Evolutionary conservation across 768 basidiomycete species (phyloP), one percentile per base, ranked within the genome.

Genomic region (Rhodocollybia butyracea): DNA sequence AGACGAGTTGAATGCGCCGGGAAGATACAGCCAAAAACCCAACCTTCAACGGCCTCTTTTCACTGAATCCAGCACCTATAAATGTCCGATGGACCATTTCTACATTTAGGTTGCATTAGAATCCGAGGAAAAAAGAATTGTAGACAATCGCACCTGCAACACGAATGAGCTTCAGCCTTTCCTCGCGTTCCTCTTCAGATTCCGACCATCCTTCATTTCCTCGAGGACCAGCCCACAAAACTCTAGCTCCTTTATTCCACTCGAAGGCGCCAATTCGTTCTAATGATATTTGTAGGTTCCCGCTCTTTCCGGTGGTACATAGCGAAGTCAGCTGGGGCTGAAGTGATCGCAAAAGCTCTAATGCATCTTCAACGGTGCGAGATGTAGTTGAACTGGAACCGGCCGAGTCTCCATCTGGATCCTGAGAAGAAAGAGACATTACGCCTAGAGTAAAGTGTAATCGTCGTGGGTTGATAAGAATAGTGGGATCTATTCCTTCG

Each of bases 401-500:
- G 43, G 53, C 11, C 39, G 12, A 11, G 0, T 31, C 3, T 11
- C 21, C 7, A 13, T 12, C 5, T n/a, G n/a, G n/a, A n/a, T 11
- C 11, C n/a, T n/a, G n/a, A 40, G 43, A 17, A 5, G 41, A 34
- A 32, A 90, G 81, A 0, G 79, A 69, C 85, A 91, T 86, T 1
- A 89, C 87, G 1, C 88, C 89, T 2, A 91, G 70, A 0, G 89
- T 91, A 55, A 91, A 68, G 66, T 91, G 89, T 40, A 90, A 68
- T n/a, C 88, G 67, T 11, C 74, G 63, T 0, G 80, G 79, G 40
- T 78, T 73, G 53, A 89, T 76, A 51, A 87, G 66, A 60, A 91
- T 81, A 2, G 79, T 74, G 8, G 61, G 63, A 66, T 91, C 85
- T 3, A 91, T 70, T 0, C 89, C 89, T 7, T 68, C 61, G 2